A percentile compares a stretch with the other conserved stretches of the same genome.
Evolutionary conservation across 306 rosid genomes (phyloP).

Genomic region (Parietaria judaica): DNA sequence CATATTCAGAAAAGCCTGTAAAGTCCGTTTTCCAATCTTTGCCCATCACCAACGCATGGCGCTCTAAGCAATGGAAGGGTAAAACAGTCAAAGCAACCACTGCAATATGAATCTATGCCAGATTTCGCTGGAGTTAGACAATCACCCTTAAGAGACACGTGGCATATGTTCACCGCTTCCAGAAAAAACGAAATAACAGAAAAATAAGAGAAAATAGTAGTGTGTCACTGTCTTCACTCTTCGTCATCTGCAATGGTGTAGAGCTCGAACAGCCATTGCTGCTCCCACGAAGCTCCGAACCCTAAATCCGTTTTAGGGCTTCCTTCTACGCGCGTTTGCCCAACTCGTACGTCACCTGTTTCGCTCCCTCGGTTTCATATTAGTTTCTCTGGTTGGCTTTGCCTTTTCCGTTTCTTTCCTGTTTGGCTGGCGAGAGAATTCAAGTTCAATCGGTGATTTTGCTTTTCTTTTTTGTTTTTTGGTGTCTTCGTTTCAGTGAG

Average conservation of each 20-base stretch:
- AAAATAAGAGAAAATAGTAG: not conserved
- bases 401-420: not conserved
- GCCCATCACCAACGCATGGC: not conserved
- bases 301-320: not conserved
- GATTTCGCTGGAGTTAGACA: not conserved
- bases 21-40: too few species aligned
- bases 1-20: too few species aligned
- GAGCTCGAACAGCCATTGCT: not conserved
- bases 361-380: too few species aligned
- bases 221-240: not conserved
- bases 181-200: too few species aligned
- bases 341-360: not conserved
- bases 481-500: not conserved
- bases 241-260: not conserved
- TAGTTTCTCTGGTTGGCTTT: not conserved
- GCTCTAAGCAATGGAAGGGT: not conserved
- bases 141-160: not conserved
- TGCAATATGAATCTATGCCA: too few species aligned
- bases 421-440: conserved; percentile 30
- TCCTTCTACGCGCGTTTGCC: not conserved
- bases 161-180: not conserved
- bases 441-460: not conserved
- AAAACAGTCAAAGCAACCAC: not conserved
- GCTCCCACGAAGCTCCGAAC: not conserved
- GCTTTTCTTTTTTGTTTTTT: not conserved